Evolutionary conservation across 345 rosid genomes (phyloP), one percentile per base, ranked within the genome.

Genomic region (Pseudoturritis turrita): DNA sequence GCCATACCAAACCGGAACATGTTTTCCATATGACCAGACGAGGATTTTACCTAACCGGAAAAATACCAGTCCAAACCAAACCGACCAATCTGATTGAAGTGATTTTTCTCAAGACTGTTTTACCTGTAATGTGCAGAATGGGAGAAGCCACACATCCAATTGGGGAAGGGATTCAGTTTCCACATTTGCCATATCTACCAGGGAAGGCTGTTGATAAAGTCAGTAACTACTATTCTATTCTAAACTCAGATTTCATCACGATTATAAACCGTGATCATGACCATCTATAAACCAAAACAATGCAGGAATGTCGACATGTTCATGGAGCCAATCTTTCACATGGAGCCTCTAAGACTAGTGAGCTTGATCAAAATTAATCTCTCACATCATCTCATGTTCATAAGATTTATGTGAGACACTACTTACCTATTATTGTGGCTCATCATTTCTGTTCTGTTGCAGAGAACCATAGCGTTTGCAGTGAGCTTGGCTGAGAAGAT

Each of bases 291-390:
- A 37, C 50, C 14, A 56, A 65, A 50, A 49, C 52, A 35, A 62
- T 44, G 57, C 80, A 90, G 97, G 87, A 85, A 90, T 46, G 83
- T 90, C 12, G 96, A 89, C 81, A 86, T 93, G 91, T 83, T 86
- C 76, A 83, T 86, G 82, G 90, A 90, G 21, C 93, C 97, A 60
- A 78, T 93, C 28, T 79, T 89, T 47, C 83, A 82, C n/a, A 19
- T 84, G 0, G 89, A 84, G 40, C 87, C 89, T 26, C 56, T 81
- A 31, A 83, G 88, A 81, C 64, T 81, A 81, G 92, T 90, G 77
- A 79, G 81, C 45, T n/a, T 46, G 35, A 49, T 53, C 35, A 35
- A 19, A 1, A 14, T 36, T 21, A 50, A 12, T 54, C 23, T 43
- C 35, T 45, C 65, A 25, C n/a, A 54, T 19, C 53, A 25, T 53